A percentile compares a stretch with the other conserved stretches of the same genome.
Evolutionary conservation across 2,329 filamentous ascomycete species (phyloP).

Genomic region (Colletotrichum brevisporum): DNA sequence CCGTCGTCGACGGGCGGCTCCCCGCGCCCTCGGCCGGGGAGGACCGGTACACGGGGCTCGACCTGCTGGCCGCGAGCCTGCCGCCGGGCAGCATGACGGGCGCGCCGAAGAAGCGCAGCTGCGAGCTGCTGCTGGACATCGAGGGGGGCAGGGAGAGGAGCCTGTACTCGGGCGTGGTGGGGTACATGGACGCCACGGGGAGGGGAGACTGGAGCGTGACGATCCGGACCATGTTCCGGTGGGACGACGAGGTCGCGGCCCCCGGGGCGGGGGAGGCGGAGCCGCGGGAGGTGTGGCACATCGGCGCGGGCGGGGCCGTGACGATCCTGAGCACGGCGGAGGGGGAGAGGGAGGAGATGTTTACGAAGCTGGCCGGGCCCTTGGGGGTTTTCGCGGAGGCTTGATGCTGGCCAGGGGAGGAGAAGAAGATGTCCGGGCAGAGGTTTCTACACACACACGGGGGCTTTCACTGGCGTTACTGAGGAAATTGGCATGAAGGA

Average conservation of each 20-base stretch:
- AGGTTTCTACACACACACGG: background rate
- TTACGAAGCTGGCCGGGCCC: slow-evolving; percentile 76
- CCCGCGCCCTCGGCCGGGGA: slow-evolving; percentile 46
- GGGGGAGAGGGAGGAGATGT: slow-evolving; percentile 93
- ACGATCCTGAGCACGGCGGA: slow-evolving; percentile 85
- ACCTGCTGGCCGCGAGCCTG: slow-evolving; percentile 82
- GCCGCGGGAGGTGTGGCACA: slow-evolving; percentile 76
- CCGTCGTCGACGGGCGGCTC: slow-evolving; percentile 82
- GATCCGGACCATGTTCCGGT: slow-evolving; percentile 85
- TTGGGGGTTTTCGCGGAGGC: slow-evolving; percentile 63
- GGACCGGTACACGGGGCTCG: slow-evolving; percentile 72
- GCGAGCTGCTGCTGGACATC: slow-evolving; percentile 81
- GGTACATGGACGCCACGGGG: slow-evolving; percentile 89
- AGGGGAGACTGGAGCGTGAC: slow-evolving; percentile 92
- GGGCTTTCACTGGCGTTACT: slow-evolving; percentile 25
- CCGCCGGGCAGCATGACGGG: slow-evolving; percentile 98
- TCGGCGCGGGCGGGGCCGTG: slow-evolving; percentile 92
- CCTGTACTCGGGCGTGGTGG: slow-evolving; percentile 89
- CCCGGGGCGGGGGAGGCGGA: slow-evolving; percentile 48
- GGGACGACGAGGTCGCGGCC: slow-evolving; percentile 70
- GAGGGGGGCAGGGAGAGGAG: slow-evolving; percentile 76
- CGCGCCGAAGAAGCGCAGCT: slow-evolving; percentile 93
- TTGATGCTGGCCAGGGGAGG: slow-evolving; percentile 11
- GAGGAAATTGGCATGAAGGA: background rate
- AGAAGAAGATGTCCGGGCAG: background rate